Base-by-base conservation (phyloP, 1,284 basidiomycete genomes). In the Apiotrichum akiyoshidainum region DNA sequence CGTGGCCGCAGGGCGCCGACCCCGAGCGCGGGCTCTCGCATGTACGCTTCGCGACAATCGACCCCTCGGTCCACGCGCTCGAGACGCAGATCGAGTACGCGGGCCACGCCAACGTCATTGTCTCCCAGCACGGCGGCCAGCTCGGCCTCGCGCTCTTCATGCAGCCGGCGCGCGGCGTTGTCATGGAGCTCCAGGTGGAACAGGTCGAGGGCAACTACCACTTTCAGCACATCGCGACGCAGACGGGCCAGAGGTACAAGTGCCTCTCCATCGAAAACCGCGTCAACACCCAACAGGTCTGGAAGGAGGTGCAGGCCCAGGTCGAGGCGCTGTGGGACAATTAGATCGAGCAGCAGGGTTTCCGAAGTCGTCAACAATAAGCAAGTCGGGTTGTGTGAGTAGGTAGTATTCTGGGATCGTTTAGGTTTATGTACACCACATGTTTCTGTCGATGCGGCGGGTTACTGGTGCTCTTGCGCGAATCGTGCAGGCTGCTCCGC, bases 111-210 rank as follows among this genome's bases (percentile, higher is more conserved):
- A 63, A 63, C 5, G 59, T 75, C 19, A 61, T 77, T 9, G 51
- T 75, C 16, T 68, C 68, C 1, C 67, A 69, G 10, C 75, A 77
- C 55, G 74, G 74, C 22, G 75, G 74, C 13, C 70, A 71, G 1
- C 61, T 76, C 5, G 75, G 73, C 2, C 58, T 77, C 33, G 67
- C 67, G 0, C 59, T 77, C 12, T 77, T 76, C 65, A 52, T 76
- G 26, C 70, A 68, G 1, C 71, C 74, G 0, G 74, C 72, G 2
- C 44, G 61, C 2, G 70, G 58, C 1, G 59, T 63, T 8, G 31
- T 77, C 2, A 16, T 77, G 9, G 75, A 77, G 60, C 57, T 77
- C 7, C 69, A 71, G 48, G 68, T 74, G 2, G 48, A 59, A 2
- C 58, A 52, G 2, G 68, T 71, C 10, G 16, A 6, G 16, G 66